Evolutionary conservation across 1,284 basidiomycete genomes (phyloP).

Genomic region (Trichosporon sp.): DNA sequence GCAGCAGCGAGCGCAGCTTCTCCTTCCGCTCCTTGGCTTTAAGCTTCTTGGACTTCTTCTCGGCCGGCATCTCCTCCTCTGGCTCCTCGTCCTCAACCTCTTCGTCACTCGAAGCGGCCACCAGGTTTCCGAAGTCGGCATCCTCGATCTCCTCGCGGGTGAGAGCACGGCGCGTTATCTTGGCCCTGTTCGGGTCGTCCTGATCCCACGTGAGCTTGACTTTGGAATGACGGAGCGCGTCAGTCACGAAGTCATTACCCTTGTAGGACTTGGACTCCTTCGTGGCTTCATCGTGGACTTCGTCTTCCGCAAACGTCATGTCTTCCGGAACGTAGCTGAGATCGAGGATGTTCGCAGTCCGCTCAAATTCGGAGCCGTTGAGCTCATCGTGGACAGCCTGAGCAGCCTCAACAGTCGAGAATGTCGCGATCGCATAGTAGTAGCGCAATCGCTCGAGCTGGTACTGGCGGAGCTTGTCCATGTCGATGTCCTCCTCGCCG

Average conservation of each 20-base stretch:
- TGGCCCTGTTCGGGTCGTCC: constrained; percentile 84
- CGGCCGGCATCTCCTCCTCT: constrained; percentile 16
- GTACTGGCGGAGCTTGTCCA: constrained; percentile 82
- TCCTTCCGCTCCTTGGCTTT: constrained; percentile 50
- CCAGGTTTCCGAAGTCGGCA: constrained; percentile 74
- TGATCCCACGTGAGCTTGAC: constrained; percentile 99
- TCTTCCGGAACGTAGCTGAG: constrained; percentile 88
- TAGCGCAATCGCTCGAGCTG: constrained; percentile 94
- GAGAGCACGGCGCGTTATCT: constrained; percentile 69
- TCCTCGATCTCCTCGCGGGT: constrained; percentile 81
- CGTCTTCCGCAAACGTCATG: constrained; percentile 81
- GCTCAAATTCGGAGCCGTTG: constrained; percentile 92
- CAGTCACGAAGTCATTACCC: constrained; percentile 86
- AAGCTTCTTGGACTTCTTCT: constrained; percentile 49
- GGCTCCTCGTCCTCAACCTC: constrained; percentile 50
- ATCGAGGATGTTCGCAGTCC: constrained; percentile 94
- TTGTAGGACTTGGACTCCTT: constrained; percentile 66
- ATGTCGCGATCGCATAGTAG: constrained; percentile 93
- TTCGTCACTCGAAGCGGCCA: constrained; percentile 65
- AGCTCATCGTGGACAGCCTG: constrained; percentile 78
- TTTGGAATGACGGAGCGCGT: constrained; percentile 95
- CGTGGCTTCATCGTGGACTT: constrained; percentile 72
- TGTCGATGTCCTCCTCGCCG: constrained; percentile 63
- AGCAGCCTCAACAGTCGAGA: constrained; percentile 72
- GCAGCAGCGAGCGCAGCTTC: constrained; percentile 64